Conservation (phyloP, 768 basidiomycete genomes). For the Leccinum incarnatum region DNA sequence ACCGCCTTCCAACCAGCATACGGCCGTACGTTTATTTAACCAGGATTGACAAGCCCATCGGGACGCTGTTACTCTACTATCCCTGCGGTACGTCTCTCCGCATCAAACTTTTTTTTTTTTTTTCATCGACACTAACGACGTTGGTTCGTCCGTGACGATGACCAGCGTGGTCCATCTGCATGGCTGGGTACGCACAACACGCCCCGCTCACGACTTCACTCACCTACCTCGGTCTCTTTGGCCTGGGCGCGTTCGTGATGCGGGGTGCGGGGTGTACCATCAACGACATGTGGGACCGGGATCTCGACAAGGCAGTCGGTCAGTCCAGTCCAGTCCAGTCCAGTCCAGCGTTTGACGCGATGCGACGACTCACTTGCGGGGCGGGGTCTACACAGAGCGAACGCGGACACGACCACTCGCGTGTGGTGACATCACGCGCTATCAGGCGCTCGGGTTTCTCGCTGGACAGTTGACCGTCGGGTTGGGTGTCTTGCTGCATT, state of each 20-base stretch:
- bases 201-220: conserved; percentile 66
- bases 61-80: conserved; percentile 86
- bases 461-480: conserved; percentile 79
- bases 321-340: conserved; percentile 6
- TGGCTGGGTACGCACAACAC: conserved; percentile 83
- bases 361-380: too few relatives aligned
- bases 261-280: conserved; percentile 98
- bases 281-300: conserved; percentile 97
- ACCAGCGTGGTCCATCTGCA: conserved; percentile 95
- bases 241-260: conserved; percentile 90
- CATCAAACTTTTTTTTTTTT: background rate
- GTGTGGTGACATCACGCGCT: conserved; percentile 69
- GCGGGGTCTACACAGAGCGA: conserved; percentile 55
- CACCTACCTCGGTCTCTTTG: conserved; percentile 80
- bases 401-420: conserved; percentile 90
- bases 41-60: conserved; percentile 95
- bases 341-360: background rate
- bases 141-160: background rate
- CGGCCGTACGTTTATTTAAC: conserved; percentile 84
- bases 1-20: conserved; percentile 53
- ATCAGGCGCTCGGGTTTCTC: conserved; percentile 79
- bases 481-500: conserved; percentile 79
- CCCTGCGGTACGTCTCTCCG: conserved; percentile 74
- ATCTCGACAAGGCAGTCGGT: conserved; percentile 92
- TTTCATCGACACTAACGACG: background rate